Base-by-base conservation (phyloP, 257 asterid genomes). In the Mitragyna speciosa region DNA sequence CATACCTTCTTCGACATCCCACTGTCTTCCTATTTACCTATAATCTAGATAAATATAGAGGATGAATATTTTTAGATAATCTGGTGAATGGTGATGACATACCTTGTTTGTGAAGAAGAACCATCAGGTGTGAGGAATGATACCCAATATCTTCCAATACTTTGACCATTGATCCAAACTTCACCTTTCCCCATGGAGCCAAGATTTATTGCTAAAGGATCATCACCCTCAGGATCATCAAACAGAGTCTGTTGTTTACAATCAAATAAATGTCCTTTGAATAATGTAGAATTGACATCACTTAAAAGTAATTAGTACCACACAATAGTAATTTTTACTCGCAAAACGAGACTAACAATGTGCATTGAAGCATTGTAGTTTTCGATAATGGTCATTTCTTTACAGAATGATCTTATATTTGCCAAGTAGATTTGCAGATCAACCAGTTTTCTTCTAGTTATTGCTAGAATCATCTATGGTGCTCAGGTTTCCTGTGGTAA, bases 181-280 rank as follows among this genome's bases (percentile, higher is more conserved):
- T 87, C 89, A 28, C 99, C 99, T 84, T 95, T 95, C 59, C 99
- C 99, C 99, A 95, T 95, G 24, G 97, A 85, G 24, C 87, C 89
- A 48, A 95, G 99, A 85, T 95, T 90, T 72, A 95, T 73, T 33
- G 91, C 94, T 15, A 95, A 83, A 0, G 99, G 97, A 78, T 87
- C 94, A 73, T 58, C 83, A 43, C 97, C 95, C 15, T 1, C 70
- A 0, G 98, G 99, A 70, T 91, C 93, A 80, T 90, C 95, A 33
- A 95, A 92, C 31, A 20, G 66, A 14, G 92, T 71, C 99, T 95
- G 87, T 63, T 39, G 47, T 64, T 36, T 41, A 39, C 56, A 49
- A 79, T 58, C 28, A 22, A 24, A 58, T 58, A 20, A 58, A 22
- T 24, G 5, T 58, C 65, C 12, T 58, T 56, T 19, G 5, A 56